phyloP scores from a whole-genome alignment of 495 filamentous ascomycete species.

The Endocarpon pusillum region DNA sequence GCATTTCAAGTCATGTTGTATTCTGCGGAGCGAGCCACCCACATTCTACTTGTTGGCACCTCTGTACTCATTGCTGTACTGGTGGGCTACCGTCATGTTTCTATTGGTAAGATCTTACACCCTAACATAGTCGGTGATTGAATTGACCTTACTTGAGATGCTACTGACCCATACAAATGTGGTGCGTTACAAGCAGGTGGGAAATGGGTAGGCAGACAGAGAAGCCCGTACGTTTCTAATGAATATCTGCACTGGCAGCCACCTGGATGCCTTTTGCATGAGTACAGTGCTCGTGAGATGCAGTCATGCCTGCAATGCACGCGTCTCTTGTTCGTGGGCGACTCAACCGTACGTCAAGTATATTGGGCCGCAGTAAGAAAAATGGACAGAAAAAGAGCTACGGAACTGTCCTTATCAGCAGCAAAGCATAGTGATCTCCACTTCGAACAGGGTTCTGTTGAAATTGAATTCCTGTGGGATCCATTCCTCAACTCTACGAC shows the following conservation, averaged over 20 bases:
- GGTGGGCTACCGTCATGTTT: too few relatives aligned
- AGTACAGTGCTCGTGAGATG: slow-evolving; percentile 31
- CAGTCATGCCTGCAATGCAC: slow-evolving; percentile 25
- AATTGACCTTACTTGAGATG: too few relatives aligned
- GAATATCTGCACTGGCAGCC: slow-evolving; percentile 35
- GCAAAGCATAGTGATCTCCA: slow-evolving; percentile 27
- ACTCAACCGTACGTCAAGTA: slow-evolving; percentile 39
- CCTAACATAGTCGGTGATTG: too few relatives aligned
- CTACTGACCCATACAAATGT: slow-evolving; percentile 36
- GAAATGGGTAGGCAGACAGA: slow-evolving; percentile 30
- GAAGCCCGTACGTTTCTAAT: slow-evolving; percentile 6
- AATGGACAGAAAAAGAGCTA: slow-evolving; percentile 23
- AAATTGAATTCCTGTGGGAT: slow-evolving; percentile 41
- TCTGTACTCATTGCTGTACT: too few relatives aligned
- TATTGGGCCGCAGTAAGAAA: slow-evolving; percentile 38
- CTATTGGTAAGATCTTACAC: too few relatives aligned
- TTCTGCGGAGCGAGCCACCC: too few relatives aligned
- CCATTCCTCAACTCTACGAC: slow-evolving; percentile 39
- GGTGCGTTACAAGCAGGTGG: slow-evolving; percentile 33
- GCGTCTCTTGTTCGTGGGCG: slow-evolving; percentile 39
- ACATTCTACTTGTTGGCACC: too few relatives aligned
- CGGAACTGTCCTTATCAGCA: slow-evolving; percentile 13
- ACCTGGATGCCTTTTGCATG: slow-evolving; percentile 38
- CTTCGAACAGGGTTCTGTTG: slow-evolving; percentile 22
- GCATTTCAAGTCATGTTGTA: too few relatives aligned